Evolutionary conservation across 2,329 filamentous ascomycete species (phyloP), one percentile per base, ranked within the genome.

Genomic region (Metarhizium guizhouense): DNA sequence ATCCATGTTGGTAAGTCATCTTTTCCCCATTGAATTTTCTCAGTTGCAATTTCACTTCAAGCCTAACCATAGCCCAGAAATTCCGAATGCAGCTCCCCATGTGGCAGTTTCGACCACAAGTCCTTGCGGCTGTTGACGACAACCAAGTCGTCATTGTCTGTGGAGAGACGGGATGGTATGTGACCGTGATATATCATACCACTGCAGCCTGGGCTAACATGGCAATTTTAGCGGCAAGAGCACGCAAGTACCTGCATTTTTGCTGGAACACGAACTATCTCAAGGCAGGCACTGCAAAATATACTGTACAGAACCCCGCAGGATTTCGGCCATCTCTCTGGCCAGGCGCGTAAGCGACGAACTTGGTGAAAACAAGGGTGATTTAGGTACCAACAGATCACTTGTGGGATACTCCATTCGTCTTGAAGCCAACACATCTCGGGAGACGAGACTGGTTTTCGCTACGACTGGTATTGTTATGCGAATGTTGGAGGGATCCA

Each of bases 281-380:
- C 82, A 86, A 59, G 93, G 92, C 4, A 86, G 84, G 60, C 76
- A 83, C 5, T 97, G 92, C 72, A 96, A 95, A 65, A 85, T 99
- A 11, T 97, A 93, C 68, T 96, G 94, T 67, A 96, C 94, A 0
- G 92, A 99, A 68, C 94, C 94, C 40, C 85, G 94, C 47, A 85
- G 94, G 67, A 99, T 99, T 59, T 99, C 94, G 16, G 94, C 94
- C 10, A 93, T 99, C 45, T 97, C 94, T 14, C 76, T 99, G 51
- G 94, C 94, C 45, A 85, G 89, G 55, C 86, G 94, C 66, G 94
- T 99, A 18, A 96, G 92, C 65, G 90, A 96, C 69, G 94, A 99
- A 68, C 79, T 99, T 29, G 94, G 94, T 7, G 94, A 99, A 69
- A 83, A 80, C 53, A 87, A 84, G 59, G 83, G 82, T 56, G 93